Base-by-base conservation (phyloP, 2,329 filamentous ascomycete genomes). In the Neofusicoccum sp. region DNA sequence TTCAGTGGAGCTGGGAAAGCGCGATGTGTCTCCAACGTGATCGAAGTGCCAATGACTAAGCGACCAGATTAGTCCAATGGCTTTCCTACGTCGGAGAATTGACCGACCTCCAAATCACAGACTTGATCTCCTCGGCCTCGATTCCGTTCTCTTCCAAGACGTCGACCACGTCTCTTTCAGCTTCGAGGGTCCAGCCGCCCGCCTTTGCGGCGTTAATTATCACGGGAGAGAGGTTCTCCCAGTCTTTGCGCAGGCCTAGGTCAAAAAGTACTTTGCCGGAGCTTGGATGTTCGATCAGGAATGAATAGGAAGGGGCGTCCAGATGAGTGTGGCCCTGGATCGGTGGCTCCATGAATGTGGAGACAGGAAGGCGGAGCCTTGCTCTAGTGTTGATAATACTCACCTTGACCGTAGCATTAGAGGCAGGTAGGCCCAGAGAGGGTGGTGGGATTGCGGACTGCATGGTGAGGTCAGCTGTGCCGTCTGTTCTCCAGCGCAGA, bases 11-110 rank as follows among this genome's bases (percentile, higher is more conserved):
- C 67, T 0, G 0, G 82, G 81, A 54, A 86, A 86, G 0, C 70
- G 73, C 0, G 78, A 77, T 0, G 79, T 75, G 61, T 85, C 80
- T 0, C 84, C 85, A 7, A 78, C 80, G 62, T 86, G 84, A 67
- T 86, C 84, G 70, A 76, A 81, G 65, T 82, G 72, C 66, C 76
- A 81, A 65, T 84, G 81, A 62, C 31, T 52, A 12, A 52, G 4
- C 22, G 22, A 22, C 22, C 22, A 22, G 22, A 22, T 22, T 22
- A 1, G 14, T 2, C 11, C 8, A 9, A 1, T 45, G 2, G 3
- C 22, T 5, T 47, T 45, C 6, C 12, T 4, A 14, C 14, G 41
- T 2, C 7, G 12, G n/a, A 33, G 2, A 5, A n/a, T 28, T 41
- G 11, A 31, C 16, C 3, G 4, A 56, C 54, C 78, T 79, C 70